Base-by-base conservation (phyloP, 768 basidiomycete species). In the Arthromyces matolae region DNA sequence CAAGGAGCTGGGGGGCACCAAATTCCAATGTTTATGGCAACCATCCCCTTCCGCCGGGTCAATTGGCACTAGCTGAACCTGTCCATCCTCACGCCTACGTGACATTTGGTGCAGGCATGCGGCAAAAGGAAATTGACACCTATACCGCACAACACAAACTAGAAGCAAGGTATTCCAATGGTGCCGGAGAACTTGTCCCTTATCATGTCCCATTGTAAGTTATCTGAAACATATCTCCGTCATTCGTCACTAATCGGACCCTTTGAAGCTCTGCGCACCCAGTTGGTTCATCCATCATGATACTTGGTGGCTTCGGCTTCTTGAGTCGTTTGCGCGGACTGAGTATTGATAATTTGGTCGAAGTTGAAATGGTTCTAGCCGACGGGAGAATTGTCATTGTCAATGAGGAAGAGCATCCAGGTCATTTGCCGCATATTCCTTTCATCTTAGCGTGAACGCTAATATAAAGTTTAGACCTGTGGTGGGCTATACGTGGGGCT, bases 301-400 rank as follows among this genome's bases (percentile, higher is more conserved):
- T 90, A 50, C 75, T 89, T 3, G 92, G 89, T 14, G 93, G 93
- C 1, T 95, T 95, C 59, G 93, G 93, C 1, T 81, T 95, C 69
- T 71, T 93, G 35, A 84, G 89, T 42, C 78, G 93, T 42, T 67
- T 92, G 56, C 79, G 85, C 52, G 93, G 93, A 5, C 71, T 96
- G 45, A 93, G 89, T 49, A 79, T 93, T 60, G 93, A 97, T 63
- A 90, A 88, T 60, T 69, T 95, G 20, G 86, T 94, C 5, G 93
- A 96, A 60, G 86, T 88, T 0, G 93, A 97, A 66, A 84, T 93
- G 68, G 93, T 96, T 2, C 75, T 93, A 14, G 87, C 92, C 4
- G 91, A 95, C 64, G 93, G 93, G 4, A 71, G 81, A n/a, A 86
- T 96, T 37, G 77, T 92, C 18, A 76, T 85, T 50, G 79, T 85